Evolutionary conservation across 2,329 filamentous ascomycete genomes (phyloP), one percentile per base, ranked within the genome.

Genomic region (Hypoxylon sp.): DNA sequence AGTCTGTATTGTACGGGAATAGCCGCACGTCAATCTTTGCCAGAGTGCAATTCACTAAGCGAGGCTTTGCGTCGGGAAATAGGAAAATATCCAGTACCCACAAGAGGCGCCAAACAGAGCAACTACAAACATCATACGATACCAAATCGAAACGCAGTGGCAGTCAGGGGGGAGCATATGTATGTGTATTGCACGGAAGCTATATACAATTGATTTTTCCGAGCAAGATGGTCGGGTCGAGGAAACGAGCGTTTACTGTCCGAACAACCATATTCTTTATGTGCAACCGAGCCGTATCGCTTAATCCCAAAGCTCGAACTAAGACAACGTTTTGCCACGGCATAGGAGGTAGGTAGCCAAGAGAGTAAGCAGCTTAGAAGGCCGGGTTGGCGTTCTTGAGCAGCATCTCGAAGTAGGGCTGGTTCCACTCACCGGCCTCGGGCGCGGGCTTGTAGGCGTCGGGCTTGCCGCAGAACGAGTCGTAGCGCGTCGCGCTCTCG

Each of bases 391-490:
- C 81, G 67, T 85, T 85, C 67, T 76, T 76, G 58, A 86, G 75
- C 10, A 86, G 75, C 73, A 82, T 79, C 74, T 79, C 81, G 68
- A 86, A 85, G 76, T 85, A 86, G 35, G 77, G 79, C 75, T 86
- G 78, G 76, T 88, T 88, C 88, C 88, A 91, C 20, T 79, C 77
- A 40, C 88, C 88, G n/a, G 88, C 88, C 75, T 91, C 86, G 49
- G 88, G 88, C 1, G 88, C 85, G 11, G 88, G 88, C 74, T 85
- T 75, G 57, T 88, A 78, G 13, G 87, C 76, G 67, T 83, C 81
- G 15, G 73, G 62, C 38, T 78, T 75, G 49, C 85, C 84, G 65
- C 85, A 88, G 74, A 81, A 77, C 15, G 67, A 71, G 74, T 85
- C 82, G 72, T 81, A 85, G 48, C 82, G 78, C 15, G 70, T 58